Evolutionary conservation across 371 early-diverging fungal genomes (phyloP).

Genomic region (Syncephalastrum monosporum): DNA sequence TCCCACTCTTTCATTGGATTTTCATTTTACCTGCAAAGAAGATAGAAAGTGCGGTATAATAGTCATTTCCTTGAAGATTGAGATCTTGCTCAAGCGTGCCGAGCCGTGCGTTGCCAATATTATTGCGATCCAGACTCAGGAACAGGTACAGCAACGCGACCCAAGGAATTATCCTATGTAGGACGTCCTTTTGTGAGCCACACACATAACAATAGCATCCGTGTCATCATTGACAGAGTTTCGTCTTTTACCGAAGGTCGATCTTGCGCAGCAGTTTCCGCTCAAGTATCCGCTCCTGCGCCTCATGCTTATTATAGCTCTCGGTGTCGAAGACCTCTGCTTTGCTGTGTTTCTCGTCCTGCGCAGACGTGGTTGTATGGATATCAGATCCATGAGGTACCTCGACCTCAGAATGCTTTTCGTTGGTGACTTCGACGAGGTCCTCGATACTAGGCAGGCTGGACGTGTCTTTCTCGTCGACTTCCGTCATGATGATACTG

Average conservation of each 20-base stretch:
- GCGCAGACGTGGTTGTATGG: no score
- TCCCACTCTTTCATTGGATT: no score
- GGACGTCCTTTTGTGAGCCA: neutral
- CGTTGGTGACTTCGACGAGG: no score
- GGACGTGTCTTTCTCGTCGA: no score
- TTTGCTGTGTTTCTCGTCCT: no score
- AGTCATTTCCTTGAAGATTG: conserved; percentile 34
- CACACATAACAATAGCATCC: neutral
- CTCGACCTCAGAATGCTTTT: no score
- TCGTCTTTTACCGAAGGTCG: conserved; percentile 12
- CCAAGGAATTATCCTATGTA: conserved; percentile 38
- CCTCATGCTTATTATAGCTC: conserved; percentile 39
- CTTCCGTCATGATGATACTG: no score
- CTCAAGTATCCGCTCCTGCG: conserved; percentile 65
- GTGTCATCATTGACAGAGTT: neutral
- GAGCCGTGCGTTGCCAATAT: conserved; percentile 48
- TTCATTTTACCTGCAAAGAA: conserved; percentile 36
- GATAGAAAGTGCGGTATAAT: conserved; percentile 39
- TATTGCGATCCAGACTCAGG: conserved; percentile 41
- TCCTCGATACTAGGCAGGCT: no score
- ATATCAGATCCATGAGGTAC: no score
- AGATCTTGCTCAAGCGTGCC: conserved; percentile 39
- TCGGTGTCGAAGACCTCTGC: no score
- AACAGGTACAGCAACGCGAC: conserved; percentile 37
- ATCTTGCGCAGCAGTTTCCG: conserved; percentile 34